Conservation (phyloP, 2,329 filamentous ascomycete species). For the Rachicladosporium sp. region DNA sequence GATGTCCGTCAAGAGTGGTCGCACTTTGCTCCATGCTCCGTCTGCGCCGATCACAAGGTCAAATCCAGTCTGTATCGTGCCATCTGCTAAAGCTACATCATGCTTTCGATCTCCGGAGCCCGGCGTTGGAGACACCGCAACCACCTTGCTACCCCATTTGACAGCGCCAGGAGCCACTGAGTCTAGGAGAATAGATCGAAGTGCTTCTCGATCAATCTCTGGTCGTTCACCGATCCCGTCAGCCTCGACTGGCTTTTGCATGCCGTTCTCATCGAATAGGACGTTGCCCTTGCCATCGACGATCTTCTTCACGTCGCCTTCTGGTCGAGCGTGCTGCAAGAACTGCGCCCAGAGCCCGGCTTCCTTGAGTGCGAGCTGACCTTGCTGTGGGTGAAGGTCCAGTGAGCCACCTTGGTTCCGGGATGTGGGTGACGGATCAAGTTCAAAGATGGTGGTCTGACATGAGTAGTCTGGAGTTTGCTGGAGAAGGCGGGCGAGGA, state of each 20-base stretch:
- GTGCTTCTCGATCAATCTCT: slow-evolving; percentile 29
- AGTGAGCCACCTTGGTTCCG: slow-evolving; percentile 17
- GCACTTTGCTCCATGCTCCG: slow-evolving; percentile 33
- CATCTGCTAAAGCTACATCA: slow-evolving; percentile 23
- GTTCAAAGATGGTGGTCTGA: slow-evolving; percentile 18
- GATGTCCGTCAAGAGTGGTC: slow-evolving; percentile 18
- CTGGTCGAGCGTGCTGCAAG: slow-evolving; percentile 13
- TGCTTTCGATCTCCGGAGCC: neutral
- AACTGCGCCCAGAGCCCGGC: slow-evolving; percentile 21
- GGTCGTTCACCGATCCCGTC: slow-evolving; percentile 21
- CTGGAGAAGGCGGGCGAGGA: slow-evolving; percentile 18
- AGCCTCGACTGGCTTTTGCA: slow-evolving; percentile 8
- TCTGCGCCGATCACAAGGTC: slow-evolving; percentile 38
- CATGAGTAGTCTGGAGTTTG: slow-evolving; percentile 11
- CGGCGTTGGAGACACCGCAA: slow-evolving; percentile 6
- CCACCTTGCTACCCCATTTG: slow-evolving; percentile 21
- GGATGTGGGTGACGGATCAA: slow-evolving; percentile 9
- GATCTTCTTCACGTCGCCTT: too few species aligned
- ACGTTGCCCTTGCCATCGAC: too few species aligned
- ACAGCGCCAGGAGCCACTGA: slow-evolving; percentile 23
- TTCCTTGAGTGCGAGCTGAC: slow-evolving; percentile 18
- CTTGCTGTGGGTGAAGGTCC: slow-evolving; percentile 19
- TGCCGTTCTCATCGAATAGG: slow-evolving; percentile 8
- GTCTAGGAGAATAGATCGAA: slow-evolving; percentile 26
- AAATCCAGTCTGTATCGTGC: slow-evolving; percentile 24